Base-by-base conservation (phyloP, 2,329 filamentous ascomycete species). In the Ascochyta rabiei region DNA sequence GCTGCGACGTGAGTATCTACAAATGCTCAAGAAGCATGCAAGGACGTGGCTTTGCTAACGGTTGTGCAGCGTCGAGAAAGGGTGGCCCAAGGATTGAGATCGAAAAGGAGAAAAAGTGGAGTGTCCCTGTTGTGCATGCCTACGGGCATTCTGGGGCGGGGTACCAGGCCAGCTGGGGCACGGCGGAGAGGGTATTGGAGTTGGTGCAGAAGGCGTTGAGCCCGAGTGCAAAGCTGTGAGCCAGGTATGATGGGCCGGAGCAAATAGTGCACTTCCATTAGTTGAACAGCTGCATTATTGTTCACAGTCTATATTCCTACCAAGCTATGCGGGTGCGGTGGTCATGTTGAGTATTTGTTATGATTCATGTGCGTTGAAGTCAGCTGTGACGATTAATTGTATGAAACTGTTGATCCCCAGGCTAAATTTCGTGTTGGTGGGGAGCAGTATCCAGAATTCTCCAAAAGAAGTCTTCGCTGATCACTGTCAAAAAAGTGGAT, bases 111-210 rank as follows among this genome's bases (percentile, higher is more conserved):
- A 82, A 89, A 60, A 83, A 89, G 40, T 77, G 82, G 59, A 63
- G 59, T 4, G 59, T 71, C 1, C 45, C 86, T 82, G 30, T 83
- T 84, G 19, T 95, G 48, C 90, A 95, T 75, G 90, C 91, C 66
- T 93, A 93, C 66, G 90, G 90, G 0, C 89, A 92, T 73, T 85
- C 86, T 1, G 89, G 90, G 1, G 91, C 89, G 80, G 93, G 93
- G 13, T 96, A 81, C 71, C 80, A 82, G 70, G 75, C 76, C 6
- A 77, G 74, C 30, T 81, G 72, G 70, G 80, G 79, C 0, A 75
- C 73, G n/a, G 75, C 78, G 10, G 65, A 76, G 53, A 72, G 64
- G 15, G 78, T 73, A 4, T 66, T 75, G 52, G 72, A 73, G 56
- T 60, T 81, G 49, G 77, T 79, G 2, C 69, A 67, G 53, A 67